phyloP scores from a whole-genome alignment of 441 rosid genomes.

The Raphanus hybrid region DNA sequence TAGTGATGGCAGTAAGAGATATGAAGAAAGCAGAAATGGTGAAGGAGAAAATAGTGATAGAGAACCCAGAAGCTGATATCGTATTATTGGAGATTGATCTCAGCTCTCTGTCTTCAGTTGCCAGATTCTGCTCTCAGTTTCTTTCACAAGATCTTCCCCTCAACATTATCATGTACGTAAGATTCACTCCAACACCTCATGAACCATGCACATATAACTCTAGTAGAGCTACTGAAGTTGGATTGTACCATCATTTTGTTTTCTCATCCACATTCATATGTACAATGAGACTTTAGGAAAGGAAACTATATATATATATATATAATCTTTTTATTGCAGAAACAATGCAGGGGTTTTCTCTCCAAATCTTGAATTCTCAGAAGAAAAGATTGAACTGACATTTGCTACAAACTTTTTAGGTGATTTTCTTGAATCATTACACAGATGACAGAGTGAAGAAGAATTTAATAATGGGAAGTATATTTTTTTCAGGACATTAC shows the following conservation, averaged over 20 bases:
- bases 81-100: slow-evolving; percentile 72
- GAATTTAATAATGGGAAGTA: slow-evolving; percentile 2
- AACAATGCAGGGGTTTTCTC: slow-evolving; percentile 92
- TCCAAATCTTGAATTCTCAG: slow-evolving; percentile 80
- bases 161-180: slow-evolving; percentile 85
- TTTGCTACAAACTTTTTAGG: slow-evolving; percentile 92
- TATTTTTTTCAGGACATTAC: slow-evolving; percentile 72
- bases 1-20: slow-evolving; percentile 86
- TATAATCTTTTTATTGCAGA: slow-evolving; percentile 47
- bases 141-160: slow-evolving; percentile 75
- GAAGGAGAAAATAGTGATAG: slow-evolving; percentile 60
- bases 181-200: neutral
- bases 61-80: slow-evolving; percentile 65
- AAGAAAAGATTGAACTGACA: slow-evolving; percentile 91
- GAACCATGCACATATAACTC: slow-evolving; percentile 24
- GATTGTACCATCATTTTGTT: neutral
- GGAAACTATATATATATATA: neutral
- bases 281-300: neutral
- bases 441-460: neutral
- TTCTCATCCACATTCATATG: neutral
- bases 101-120: slow-evolving; percentile 79
- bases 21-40: slow-evolving; percentile 66
- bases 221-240: neutral
- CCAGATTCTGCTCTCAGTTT: slow-evolving; percentile 70
- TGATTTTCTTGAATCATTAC: slow-evolving; percentile 35